Evolutionary conservation across 306 rosid species (phyloP), one percentile per base, ranked within the genome.

Genomic region (Herpetospermum pedunculosum): DNA sequence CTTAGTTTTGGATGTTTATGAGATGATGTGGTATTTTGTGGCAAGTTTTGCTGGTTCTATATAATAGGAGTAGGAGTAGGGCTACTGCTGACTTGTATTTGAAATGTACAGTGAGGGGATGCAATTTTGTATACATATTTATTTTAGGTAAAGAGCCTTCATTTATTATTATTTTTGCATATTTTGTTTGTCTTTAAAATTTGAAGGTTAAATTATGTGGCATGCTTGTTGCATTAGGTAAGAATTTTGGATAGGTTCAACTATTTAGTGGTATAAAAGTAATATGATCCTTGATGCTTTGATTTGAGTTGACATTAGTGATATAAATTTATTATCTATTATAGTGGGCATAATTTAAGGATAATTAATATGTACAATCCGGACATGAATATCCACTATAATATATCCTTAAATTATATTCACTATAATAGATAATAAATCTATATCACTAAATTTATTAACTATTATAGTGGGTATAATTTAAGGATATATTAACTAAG

Each of bases 51-150:
- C 2, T 7, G 21, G 53, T 10, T 59, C 13, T 43, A n/a, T 52
- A 6, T 40, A 34, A 55, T 60, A 63, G 29, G 73, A 38, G 80
- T 49, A 16, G 2, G 23, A 76, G 44, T 72, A n/a, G n/a, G n/a
- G n/a, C n/a, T n/a, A n/a, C 28, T 83, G 85, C 87, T 86, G 90
- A 76, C 82, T 77, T 52, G 9, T 15, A 15, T 74, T 19, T 67
- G 74, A 77, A 74, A 70, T 67, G 84, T 76, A 47, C 35, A 82
- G 86, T 41, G 5, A 68, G 54, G 73, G 23, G 37, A 25, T 67
- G 73, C 38, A 68, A 18, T 68, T 67, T 67, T 68, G 53, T 68
- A 16, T 10, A 25, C 7, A 21, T 35, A 41, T 40, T 40, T 13
- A 68, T 65, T 40, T 38, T 37, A 10, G 21, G 28, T 35, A 8